Conservation (phyloP, 2,329 filamentous ascomycete species). For the Dissoconium aciculare region DNA sequence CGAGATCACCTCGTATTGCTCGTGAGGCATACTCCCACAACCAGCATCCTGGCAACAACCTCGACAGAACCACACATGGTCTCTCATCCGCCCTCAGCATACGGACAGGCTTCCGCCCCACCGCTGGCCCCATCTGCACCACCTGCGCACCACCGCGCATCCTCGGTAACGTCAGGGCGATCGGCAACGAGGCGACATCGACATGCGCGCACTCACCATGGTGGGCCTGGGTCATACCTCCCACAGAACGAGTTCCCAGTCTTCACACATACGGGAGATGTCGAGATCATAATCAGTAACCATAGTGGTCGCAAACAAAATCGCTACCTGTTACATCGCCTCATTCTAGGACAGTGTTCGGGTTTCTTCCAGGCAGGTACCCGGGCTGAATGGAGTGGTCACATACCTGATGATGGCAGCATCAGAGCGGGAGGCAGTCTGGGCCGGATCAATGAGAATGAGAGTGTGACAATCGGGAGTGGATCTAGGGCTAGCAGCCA, state of each 20-base stretch:
- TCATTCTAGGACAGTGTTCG: constrained; percentile 79
- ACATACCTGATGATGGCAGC: constrained; percentile 7
- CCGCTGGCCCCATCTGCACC: constrained; percentile 11
- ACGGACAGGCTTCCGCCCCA: constrained; percentile 10
- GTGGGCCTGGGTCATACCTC: constrained; percentile 43
- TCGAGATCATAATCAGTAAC: constrained; percentile 62
- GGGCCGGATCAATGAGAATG: constrained; percentile 15
- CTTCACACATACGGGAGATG: constrained; percentile 80
- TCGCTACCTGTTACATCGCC: constrained; percentile 70
- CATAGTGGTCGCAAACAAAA: constrained; percentile 56
- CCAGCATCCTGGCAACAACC: no score
- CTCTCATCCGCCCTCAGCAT: constrained; percentile 15
- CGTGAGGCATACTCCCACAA: no score
- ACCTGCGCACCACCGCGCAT: constrained; percentile 30
- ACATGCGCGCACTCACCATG: constrained; percentile 68
- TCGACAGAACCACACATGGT: no score
- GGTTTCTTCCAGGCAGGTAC: constrained; percentile 74
- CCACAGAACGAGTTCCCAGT: constrained; percentile 85
- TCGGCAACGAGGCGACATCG: constrained; percentile 47
- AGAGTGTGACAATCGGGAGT: constrained; percentile 17
- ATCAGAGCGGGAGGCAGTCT: constrained; percentile 8
- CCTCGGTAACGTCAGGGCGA: constrained; percentile 49
- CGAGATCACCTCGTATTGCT: no score
- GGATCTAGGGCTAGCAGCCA: constrained; percentile 28
- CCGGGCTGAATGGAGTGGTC: constrained; percentile 19